Percentiles rank a stretch among this genome's conserved stretches.
These are phyloP conservation scores for Blumeria graminis DNA, from an alignment of 2,329 filamentous ascomycete species.

Conservation along the genomic window DNA sequence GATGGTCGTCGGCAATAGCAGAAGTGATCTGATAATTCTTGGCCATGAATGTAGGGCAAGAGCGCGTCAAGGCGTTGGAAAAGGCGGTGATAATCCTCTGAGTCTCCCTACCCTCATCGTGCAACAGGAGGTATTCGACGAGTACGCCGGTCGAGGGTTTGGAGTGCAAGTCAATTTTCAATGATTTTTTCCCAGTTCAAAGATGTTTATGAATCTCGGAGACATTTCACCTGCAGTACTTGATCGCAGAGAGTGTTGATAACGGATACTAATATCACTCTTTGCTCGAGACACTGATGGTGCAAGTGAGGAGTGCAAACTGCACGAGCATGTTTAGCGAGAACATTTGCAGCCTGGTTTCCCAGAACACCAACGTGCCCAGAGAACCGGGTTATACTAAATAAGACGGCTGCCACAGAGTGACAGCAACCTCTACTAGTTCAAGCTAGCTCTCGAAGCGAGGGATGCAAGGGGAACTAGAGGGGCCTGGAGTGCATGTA, in stretches of 20 bases:
- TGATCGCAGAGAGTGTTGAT: not conserved
- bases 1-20: not conserved
- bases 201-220: not conserved
- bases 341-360: not conserved
- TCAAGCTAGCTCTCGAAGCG: not conserved
- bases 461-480: not conserved
- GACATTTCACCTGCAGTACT: not conserved
- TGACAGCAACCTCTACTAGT: not conserved
- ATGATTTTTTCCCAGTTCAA: not conserved
- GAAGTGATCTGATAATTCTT: not conserved
- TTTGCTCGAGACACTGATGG: not conserved
- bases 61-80: too few relatives aligned
- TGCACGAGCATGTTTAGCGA: not conserved
- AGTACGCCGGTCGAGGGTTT: not conserved
- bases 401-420: not conserved
- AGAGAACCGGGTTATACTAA: not conserved
- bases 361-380: not conserved
- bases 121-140: too few relatives aligned
- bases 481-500: not conserved
- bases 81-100: too few relatives aligned
- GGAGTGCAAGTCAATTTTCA: not conserved
- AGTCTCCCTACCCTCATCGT: too few relatives aligned
- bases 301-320: not conserved
- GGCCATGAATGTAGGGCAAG: not conserved
- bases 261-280: not conserved